These are phyloP conservation scores for Camellia lanceoleosa DNA, from an alignment of 148 eudicot species.

Conservation along the genomic window DNA sequence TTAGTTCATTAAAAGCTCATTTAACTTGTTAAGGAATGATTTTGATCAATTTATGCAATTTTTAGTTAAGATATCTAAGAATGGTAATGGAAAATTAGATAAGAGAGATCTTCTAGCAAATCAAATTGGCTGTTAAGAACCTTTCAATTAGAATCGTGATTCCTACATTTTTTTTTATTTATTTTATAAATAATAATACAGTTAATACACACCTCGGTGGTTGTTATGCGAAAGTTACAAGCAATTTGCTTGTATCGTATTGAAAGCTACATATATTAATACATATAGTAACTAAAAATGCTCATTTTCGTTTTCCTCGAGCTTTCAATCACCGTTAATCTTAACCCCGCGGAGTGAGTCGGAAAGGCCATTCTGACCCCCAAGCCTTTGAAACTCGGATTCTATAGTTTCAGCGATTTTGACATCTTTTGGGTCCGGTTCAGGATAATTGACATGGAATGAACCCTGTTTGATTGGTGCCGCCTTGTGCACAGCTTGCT, in stretches of 20 bases:
- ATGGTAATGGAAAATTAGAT: no score
- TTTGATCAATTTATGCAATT: no score
- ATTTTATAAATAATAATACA: not conserved
- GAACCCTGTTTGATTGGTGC: slow-evolving; percentile 63
- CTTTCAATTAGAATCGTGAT: not conserved
- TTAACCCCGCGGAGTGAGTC: slow-evolving; percentile 41
- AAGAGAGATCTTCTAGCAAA: not conserved
- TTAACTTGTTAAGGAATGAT: no score
- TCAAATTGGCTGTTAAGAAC: not conserved
- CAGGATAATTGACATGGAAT: slow-evolving; percentile 77
- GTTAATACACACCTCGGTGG: not conserved
- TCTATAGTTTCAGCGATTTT: slow-evolving; percentile 74
- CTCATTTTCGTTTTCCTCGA: not conserved
- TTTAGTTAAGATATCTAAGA: no score
- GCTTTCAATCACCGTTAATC: slow-evolving; percentile 50
- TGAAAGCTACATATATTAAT: no score
- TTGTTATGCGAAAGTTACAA: not conserved
- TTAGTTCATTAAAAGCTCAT: no score
- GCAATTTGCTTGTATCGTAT: not conserved
- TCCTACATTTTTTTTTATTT: not conserved
- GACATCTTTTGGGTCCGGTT: slow-evolving; percentile 64
- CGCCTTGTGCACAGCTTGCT: slow-evolving; percentile 43
- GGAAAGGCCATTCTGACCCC: slow-evolving; percentile 40
- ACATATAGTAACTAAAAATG: not conserved
- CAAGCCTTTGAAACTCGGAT: slow-evolving; percentile 58